A percentile compares a stretch with the other conserved stretches of the same genome.
Evolutionary conservation across 495 filamentous ascomycete species (phyloP).

Genomic region (Hyaloscypha finlandica): DNA sequence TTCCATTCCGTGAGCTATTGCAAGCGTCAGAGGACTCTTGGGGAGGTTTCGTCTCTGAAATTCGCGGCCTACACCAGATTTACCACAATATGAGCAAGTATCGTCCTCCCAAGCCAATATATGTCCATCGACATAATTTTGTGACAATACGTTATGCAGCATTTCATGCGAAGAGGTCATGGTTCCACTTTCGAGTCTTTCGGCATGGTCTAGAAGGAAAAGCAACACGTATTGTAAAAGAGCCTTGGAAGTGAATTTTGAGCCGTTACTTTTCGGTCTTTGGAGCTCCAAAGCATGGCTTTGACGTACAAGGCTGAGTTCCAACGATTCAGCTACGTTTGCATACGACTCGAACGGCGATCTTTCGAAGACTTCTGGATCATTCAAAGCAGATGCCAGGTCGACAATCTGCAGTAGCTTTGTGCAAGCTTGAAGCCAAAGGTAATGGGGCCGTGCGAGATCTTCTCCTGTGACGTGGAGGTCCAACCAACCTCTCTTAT

Average conservation of each 20-base stretch:
- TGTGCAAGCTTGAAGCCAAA: constrained; percentile 1
- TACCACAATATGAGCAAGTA: not conserved
- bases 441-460: not conserved
- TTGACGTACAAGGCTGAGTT: not conserved
- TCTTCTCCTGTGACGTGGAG: constrained; percentile 2
- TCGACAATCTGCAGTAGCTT: not conserved
- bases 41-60: not conserved
- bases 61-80: not conserved
- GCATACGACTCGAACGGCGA: not conserved
- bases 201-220: not conserved
- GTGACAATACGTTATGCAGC: constrained; percentile 1
- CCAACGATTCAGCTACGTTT: not conserved
- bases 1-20: constrained; percentile 1
- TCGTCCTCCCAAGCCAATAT: not conserved
- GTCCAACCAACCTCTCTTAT: constrained; percentile 2
- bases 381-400: not conserved
- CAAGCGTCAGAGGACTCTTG: not conserved
- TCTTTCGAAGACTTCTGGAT: not conserved
- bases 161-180: not conserved
- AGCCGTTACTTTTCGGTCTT: not conserved
- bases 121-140: not conserved
- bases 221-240: constrained; percentile 1
- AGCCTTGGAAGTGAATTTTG: not conserved
- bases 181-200: not conserved
- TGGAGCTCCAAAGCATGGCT: not conserved